A percentile compares a stretch with the other conserved stretches of the same genome.
phyloP scores from a whole-genome alignment of 768 basidiomycete species.

The Lactarius tabidus region DNA sequence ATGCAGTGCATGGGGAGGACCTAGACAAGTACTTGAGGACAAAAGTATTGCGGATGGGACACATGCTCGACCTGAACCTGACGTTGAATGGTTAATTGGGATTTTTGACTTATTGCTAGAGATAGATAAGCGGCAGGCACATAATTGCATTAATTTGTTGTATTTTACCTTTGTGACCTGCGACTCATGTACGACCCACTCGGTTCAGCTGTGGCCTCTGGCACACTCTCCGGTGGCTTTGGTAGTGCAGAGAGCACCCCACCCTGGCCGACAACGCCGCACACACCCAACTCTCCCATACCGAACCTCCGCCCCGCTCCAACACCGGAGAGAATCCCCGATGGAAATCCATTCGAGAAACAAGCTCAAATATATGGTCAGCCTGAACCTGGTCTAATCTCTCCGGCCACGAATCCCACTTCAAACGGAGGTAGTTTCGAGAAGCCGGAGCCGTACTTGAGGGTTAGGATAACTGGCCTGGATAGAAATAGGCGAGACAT shows the following conservation, averaged over 20 bases:
- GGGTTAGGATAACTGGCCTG: slow-evolving; percentile 84
- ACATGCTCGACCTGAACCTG: slow-evolving; percentile 62
- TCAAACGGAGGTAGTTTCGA: slow-evolving; percentile 71
- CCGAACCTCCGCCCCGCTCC: slow-evolving; percentile 66
- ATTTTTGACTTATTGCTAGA: neutral
- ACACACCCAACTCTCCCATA: slow-evolving; percentile 63
- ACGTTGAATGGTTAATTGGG: neutral
- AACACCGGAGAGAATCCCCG: slow-evolving; percentile 49
- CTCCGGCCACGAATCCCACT: slow-evolving; percentile 59
- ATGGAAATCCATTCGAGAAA: slow-evolving; percentile 55
- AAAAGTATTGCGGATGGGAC: slow-evolving; percentile 97
- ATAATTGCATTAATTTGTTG: neutral
- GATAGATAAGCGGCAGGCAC: neutral
- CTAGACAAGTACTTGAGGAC: slow-evolving; percentile 93
- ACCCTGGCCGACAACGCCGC: slow-evolving; percentile 82
- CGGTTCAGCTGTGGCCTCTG: slow-evolving; percentile 39
- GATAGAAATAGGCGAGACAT: slow-evolving; percentile 96
- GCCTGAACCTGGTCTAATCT: slow-evolving; percentile 78
- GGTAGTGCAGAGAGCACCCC: slow-evolving; percentile 45
- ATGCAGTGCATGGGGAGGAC: slow-evolving; percentile 74
- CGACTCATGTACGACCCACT: slow-evolving; percentile 69
- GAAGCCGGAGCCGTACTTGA: slow-evolving; percentile 76
- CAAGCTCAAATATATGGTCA: slow-evolving; percentile 86
- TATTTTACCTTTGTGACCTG: neutral
- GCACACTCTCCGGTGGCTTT: slow-evolving; percentile 36